phyloP scores from a whole-genome alignment of 2,329 filamentous ascomycete genomes.

The Sporothrix pallida region DNA sequence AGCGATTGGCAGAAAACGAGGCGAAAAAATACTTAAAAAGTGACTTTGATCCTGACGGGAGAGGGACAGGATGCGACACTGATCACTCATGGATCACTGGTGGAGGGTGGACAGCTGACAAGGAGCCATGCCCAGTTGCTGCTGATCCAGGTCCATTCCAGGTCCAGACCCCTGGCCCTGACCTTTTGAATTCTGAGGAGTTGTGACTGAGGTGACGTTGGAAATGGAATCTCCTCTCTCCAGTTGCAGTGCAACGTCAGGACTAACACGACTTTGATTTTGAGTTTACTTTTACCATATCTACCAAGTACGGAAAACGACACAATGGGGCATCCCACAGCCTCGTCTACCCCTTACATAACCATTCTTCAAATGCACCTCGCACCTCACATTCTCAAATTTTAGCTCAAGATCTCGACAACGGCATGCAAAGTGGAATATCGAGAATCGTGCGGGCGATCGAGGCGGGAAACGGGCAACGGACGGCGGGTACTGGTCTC shows the following conservation, averaged over 20 bases:
- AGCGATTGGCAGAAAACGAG: conserved; percentile 6
- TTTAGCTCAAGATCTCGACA: not conserved
- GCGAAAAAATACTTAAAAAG: not conserved
- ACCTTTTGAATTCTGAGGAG: not conserved
- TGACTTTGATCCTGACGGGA: not conserved
- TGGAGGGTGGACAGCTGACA: not conserved
- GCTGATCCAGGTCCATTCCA: not conserved
- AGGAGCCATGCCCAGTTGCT: no score
- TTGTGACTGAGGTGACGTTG: not conserved
- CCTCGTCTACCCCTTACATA: not conserved
- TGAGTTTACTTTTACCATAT: not conserved
- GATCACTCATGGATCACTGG: not conserved
- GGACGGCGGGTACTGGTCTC: not conserved
- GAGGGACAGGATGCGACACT: not conserved
- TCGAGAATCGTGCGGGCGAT: not conserved
- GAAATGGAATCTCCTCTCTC: conserved; percentile 2
- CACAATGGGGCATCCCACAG: no score
- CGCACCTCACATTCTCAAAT: not conserved
- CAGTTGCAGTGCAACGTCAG: not conserved
- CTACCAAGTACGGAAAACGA: not conserved
- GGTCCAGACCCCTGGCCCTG: not conserved
- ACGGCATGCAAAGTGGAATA: conserved; percentile 6
- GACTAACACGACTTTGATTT: not conserved
- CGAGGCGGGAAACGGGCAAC: not conserved
- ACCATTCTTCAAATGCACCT: not conserved